These are phyloP conservation scores for Stachybotrys chlorohalonatus DNA, from an alignment of 2,329 filamentous ascomycete genomes.

Conservation along the genomic window DNA sequence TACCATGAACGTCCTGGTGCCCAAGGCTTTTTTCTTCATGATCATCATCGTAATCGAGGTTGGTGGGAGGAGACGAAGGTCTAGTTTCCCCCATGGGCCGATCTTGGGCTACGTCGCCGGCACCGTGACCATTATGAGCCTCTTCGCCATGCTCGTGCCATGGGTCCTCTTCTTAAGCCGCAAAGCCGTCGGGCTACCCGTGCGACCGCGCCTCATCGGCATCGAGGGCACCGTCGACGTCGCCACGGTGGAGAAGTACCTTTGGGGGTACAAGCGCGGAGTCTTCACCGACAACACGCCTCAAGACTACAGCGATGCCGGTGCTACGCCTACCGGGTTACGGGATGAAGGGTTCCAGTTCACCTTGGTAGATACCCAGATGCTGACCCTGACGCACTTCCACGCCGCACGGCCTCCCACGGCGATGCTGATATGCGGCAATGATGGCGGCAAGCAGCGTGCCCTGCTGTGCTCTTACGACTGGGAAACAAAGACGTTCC, in stretches of 20 bases:
- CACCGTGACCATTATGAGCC: not conserved
- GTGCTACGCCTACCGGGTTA: no score
- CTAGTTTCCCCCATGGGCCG: not conserved
- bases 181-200: not conserved
- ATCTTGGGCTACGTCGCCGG: not conserved
- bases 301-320: not conserved
- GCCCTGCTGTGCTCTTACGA: conserved; percentile 36
- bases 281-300: not conserved
- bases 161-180: not conserved
- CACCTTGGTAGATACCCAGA: conserved; percentile 30
- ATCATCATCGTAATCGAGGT: not conserved
- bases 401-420: conserved; percentile 16
- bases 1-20: not conserved
- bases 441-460: conserved; percentile 35
- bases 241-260: conserved; percentile 5
- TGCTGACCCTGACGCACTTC: conserved; percentile 33
- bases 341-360: conserved; percentile 8
- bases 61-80: not conserved
- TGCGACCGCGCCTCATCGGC: conserved; percentile 5
- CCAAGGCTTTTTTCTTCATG: not conserved
- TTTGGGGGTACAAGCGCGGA: conserved; percentile 6
- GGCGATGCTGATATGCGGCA: conserved; percentile 31
- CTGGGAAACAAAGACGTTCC: conserved; percentile 27
- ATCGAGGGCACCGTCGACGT: conserved; percentile 6
- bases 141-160: not conserved